A percentile compares a stretch with the other conserved stretches of the same genome.
These are phyloP conservation scores for Candida andamanensis DNA, from an alignment of 805 yeast genomes.

Conservation along the genomic window DNA sequence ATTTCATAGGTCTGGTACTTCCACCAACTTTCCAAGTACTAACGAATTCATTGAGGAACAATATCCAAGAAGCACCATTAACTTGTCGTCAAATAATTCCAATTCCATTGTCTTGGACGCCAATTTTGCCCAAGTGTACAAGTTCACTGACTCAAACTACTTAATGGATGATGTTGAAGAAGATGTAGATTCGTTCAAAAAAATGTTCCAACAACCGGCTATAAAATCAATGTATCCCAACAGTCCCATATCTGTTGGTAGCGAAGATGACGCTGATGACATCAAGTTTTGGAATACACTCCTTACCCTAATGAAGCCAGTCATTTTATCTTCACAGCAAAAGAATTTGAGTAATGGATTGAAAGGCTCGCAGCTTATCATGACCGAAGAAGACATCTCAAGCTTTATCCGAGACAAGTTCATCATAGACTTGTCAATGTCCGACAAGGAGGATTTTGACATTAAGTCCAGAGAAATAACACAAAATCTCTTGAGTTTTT, in stretches of 20 bases:
- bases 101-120: constrained; percentile 28
- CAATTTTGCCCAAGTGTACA: constrained; percentile 25
- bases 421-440: neutral
- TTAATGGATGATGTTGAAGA: constrained; percentile 19
- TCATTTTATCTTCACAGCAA: constrained; percentile 22
- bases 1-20: constrained; percentile 24
- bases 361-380: constrained; percentile 18
- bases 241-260: constrained; percentile 13
- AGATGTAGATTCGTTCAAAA: constrained; percentile 22
- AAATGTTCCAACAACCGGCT: constrained; percentile 26
- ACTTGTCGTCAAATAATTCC: constrained; percentile 31
- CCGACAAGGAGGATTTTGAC: constrained; percentile 14
- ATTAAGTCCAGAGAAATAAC: constrained; percentile 23
- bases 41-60: constrained; percentile 7
- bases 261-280: constrained; percentile 9
- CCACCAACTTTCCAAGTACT: neutral
- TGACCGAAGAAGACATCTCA: constrained; percentile 27
- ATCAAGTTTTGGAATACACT: constrained; percentile 15
- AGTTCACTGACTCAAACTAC: constrained; percentile 30
- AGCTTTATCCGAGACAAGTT: constrained; percentile 13
- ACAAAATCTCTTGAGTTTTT: constrained; percentile 23
- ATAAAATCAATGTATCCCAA: constrained; percentile 16
- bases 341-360: constrained; percentile 17
- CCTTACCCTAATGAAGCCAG: constrained; percentile 17
- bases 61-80: constrained; percentile 18